Evolutionary conservation across 345 rosid species (phyloP), one percentile per base, ranked within the genome.

Genomic region (Citrus medica): DNA sequence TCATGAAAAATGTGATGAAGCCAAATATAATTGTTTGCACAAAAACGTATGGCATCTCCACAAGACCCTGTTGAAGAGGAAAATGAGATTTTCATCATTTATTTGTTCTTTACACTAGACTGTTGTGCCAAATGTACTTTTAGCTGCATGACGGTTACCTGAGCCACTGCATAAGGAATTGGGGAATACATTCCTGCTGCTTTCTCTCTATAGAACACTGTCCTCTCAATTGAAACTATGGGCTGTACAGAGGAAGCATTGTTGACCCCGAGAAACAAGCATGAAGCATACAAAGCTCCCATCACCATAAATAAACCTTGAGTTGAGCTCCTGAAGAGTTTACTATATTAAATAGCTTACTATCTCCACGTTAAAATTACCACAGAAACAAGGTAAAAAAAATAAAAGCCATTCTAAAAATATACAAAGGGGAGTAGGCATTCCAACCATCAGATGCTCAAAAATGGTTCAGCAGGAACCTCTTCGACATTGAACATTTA

Each of bases 181-280:
- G 98, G 93, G 77, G 93, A 75, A 80, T 89, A 92, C 95, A 93
- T 90, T 83, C 98, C 94, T 7, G 98, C 98, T 58, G 98, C 98
- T 83, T 78, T 92, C 85, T 95, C 98, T 83, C 98, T 87, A 67
- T 93, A 95, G 84, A 95, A 93, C 4, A 95, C 98, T 2, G 98
- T 87, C 84, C 98, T 90, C 82, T 91, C 98, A 53, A 95, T 91
- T 16, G 98, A 87, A 65, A 95, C 91, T 40, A 95, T 85, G 67
- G 98, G 98, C 79, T 95, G 98, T 25, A 93, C 98, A 0, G 98
- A 83, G 48, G 98, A 92, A 74, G 98, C 89, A 77, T 93, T 95
- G 71, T 86, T 95, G 73, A 95, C 91, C 35, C 98, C 98, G 38
- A 95, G 94, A 84, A 95, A 93, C 77, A 93, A 71, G 82, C 97